Percentiles rank a stretch among this genome's conserved stretches.
Conservation (phyloP, 768 basidiomycete species). For the Termitomyces sp. region DNA sequence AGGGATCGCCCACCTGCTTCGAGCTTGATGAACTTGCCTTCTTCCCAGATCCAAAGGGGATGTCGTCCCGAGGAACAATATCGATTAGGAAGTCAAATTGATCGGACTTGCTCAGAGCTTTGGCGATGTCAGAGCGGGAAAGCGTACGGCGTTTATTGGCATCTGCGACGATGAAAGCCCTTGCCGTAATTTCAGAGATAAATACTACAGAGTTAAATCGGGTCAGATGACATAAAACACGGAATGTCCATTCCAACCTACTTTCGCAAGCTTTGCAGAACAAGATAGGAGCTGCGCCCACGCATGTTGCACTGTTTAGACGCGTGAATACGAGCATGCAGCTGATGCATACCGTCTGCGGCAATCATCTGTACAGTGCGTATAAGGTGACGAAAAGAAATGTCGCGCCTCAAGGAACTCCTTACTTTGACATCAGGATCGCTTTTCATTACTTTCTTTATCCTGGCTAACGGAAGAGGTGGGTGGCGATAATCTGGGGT, state of each 20-base stretch:
- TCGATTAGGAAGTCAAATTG: conserved; percentile 98
- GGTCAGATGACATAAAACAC: neutral
- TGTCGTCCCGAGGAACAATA: conserved; percentile 86
- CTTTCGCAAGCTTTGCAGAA: conserved; percentile 99
- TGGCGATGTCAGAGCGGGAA: conserved; percentile 89
- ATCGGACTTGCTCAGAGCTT: conserved; percentile 88
- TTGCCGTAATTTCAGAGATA: conserved; percentile 93
- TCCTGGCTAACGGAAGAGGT: conserved; percentile 86
- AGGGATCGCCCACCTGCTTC: conserved; percentile 14
- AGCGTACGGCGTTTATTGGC: conserved; percentile 95
- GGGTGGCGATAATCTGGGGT: conserved; percentile 86
- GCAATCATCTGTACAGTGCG: conserved; percentile 80
- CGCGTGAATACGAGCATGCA: conserved; percentile 13
- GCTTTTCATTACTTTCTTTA: conserved; percentile 99
- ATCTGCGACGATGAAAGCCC: conserved; percentile 94
- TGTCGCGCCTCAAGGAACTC: conserved; percentile 6
- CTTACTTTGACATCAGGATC: conserved; percentile 93
- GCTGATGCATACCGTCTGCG: conserved; percentile 66
- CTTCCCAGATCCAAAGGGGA: conserved; percentile 28
- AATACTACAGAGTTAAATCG: conserved; percentile 56
- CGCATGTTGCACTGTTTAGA: conserved; percentile 9
- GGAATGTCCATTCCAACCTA: conserved; percentile 36
- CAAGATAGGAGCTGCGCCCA: conserved; percentile 72
- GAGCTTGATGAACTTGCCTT: conserved; percentile 12
- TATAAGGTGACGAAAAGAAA: conserved; percentile 4